Evolutionary conservation across 2,329 filamentous ascomycete genomes (phyloP), one percentile per base, ranked within the genome.

Genomic region (Blastomyces gilchristii): DNA sequence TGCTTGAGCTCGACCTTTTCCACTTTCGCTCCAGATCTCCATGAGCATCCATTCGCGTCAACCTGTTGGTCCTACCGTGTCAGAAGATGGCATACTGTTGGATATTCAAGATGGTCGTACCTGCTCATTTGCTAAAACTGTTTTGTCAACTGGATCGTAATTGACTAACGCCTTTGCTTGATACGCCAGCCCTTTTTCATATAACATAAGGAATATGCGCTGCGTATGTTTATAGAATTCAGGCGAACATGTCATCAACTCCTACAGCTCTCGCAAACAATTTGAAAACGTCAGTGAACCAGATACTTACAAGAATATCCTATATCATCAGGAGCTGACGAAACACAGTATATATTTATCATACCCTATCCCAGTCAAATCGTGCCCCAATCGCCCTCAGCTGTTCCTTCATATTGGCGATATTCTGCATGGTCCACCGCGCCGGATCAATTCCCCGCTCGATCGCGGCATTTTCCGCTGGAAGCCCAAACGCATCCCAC

Each of bases 401-500:
- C 77, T 96, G 91, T 67, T 84, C 80, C 79, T 91, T 95, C 91
- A 96, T 96, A 69, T 84, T 87, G 49, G 80, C 80, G 69, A 96
- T 95, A 71, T 96, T 96, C 68, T 81, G 79, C 70, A 81, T 82
- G 0, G 91, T 96, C 91, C 91, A 96, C 8, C 80, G 80, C 8
- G 83, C 87, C 1, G 91, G 91, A 70, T 89, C 84, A 65, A 93
- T 82, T 14, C 90, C 89, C 65, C 88, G 81, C 75, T 95, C 90
- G 63, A 95, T 88, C 9, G 91, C 91, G 22, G 91, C 91, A 77
- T 96, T 96, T 75, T 96, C 91, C 53, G 91, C 91, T 12, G 91
- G 91, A 63, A 96, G 78, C 1, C 91, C 91, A 76, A 96, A 96
- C 5, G 90, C 89, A 79, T 96, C 91, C 91, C 91, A 96, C 12